Base-by-base conservation (phyloP, 768 basidiomycete genomes). In the Tephrocybe rancida region DNA sequence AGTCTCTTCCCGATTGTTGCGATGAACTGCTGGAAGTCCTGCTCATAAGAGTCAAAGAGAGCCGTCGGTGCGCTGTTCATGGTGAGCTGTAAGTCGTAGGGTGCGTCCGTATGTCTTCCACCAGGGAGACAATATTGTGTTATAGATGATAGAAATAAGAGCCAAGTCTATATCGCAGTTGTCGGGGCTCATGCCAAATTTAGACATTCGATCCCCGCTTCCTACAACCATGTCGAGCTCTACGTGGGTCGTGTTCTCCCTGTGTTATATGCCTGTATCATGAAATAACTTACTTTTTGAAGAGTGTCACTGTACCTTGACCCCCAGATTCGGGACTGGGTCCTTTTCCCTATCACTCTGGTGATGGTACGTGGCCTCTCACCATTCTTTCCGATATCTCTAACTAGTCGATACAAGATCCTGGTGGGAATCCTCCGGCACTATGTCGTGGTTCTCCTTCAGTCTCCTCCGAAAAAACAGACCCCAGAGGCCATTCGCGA, bases 321-420 rank as follows among this genome's bases (percentile, higher is more conserved):
- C 75, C 95, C 95, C 38, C 92, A 95, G 72, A 98, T 98, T 69
- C 85, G 95, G 62, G 93, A 90, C 66, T 92, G 88, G 90, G 87
- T 98, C 39, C 73, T 98, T 54, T 94, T 98, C 73, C 95, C 95
- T 48, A 97, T 98, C 73, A 98, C 95, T 47, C 77, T 97, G 57
- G 94, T 98, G 67, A 97, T 97, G 95, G 95, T 92, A 58, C 63
- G 83, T 73, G 56, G 48, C 50, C 26, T 32, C 45, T 38, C 29
- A 7, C 9, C 44, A 43, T 16, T 24, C 41, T 22, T 45, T 25
- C 35, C 35, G 47, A 48, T 14, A 38, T 41, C 44, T 26, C 34
- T 44, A 37, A 50, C 44, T 42, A 34, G 48, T 19, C 39, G 18
- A 22, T 10, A 45, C 44, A 63, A 96, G 95, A 90, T 97, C 62